These are phyloP conservation scores for Lipomyces orientalis DNA, from an alignment of 805 yeast species.

Conservation along the genomic window DNA sequence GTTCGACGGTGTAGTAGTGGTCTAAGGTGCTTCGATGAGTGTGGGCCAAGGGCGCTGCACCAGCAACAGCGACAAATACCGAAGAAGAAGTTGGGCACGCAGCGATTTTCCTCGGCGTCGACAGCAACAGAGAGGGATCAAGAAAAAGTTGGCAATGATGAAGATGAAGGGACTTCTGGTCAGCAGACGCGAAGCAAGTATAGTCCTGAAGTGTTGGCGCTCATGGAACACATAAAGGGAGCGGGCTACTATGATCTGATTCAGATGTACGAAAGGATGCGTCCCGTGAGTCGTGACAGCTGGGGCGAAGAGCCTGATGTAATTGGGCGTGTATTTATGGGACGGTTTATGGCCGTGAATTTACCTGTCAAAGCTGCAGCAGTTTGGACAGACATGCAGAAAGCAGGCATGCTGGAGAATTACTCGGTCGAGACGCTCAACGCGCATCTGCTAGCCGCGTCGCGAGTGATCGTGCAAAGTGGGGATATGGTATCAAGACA, in stretches of 20 bases:
- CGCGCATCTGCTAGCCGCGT: conserved; percentile 19
- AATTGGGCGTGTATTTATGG: conserved; percentile 21
- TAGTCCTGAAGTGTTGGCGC: not conserved
- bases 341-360: conserved; percentile 9
- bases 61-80: conserved; percentile 1
- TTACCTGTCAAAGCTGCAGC: conserved; percentile 3
- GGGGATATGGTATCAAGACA: not conserved
- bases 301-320: conserved; percentile 14
- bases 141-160: not conserved
- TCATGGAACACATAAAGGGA: conserved; percentile 8
- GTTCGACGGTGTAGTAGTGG: not conserved
- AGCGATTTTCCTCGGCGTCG: not conserved
- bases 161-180: not conserved
- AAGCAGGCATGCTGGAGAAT: conserved; percentile 8
- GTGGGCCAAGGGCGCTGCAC: not conserved
- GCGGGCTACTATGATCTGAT: conserved; percentile 7
- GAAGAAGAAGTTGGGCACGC: not conserved
- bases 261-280: conserved; percentile 7
- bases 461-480: not conserved
- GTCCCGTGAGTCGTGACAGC: not conserved
- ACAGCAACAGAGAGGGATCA: not conserved
- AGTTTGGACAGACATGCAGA: conserved; percentile 23
- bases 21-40: not conserved
- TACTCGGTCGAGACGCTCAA: conserved; percentile 14
- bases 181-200: not conserved